Conservation (phyloP, 1,284 basidiomycete genomes). For the Ceratobasidium sp. region DNA sequence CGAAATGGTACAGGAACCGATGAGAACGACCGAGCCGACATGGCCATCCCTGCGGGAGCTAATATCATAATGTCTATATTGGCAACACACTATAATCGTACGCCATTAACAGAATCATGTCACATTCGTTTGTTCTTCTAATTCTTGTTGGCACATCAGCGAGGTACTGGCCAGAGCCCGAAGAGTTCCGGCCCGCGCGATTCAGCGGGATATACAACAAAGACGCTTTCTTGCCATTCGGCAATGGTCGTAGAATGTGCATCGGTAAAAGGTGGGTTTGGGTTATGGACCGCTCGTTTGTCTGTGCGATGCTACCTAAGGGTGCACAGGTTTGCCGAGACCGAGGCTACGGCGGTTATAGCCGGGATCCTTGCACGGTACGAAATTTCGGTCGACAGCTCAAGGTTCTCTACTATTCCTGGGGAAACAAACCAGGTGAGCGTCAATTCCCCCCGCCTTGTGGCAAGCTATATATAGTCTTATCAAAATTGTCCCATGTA, state of each 20-base stretch:
- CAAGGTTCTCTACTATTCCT: slow-evolving; percentile 36
- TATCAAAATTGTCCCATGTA: not conserved
- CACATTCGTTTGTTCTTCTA: not conserved
- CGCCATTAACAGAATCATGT: not conserved
- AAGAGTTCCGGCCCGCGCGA: slow-evolving; percentile 32
- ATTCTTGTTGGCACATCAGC: slow-evolving; percentile 4
- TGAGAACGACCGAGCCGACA: slow-evolving; percentile 10
- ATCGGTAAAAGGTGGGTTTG: slow-evolving; percentile 39
- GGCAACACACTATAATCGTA: slow-evolving; percentile 27
- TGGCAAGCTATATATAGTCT: not conserved
- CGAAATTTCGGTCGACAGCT: slow-evolving; percentile 31
- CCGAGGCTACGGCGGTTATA: slow-evolving; percentile 37
- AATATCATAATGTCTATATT: not conserved
- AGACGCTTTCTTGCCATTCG: slow-evolving; percentile 44
- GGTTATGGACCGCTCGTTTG: not conserved
- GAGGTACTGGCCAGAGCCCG: too few relatives aligned
- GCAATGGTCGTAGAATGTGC: slow-evolving; percentile 33
- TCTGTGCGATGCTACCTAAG: not conserved
- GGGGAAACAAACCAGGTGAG: slow-evolving; percentile 25
- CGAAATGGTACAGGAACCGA: slow-evolving; percentile 11
- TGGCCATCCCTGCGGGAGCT: slow-evolving; percentile 18
- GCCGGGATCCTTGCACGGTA: slow-evolving; percentile 30
- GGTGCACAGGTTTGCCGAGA: slow-evolving; percentile 42
- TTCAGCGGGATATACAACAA: slow-evolving; percentile 30
- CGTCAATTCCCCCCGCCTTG: not conserved